Evolutionary conservation across 371 early-diverging fungal species (phyloP), one percentile per base, ranked within the genome.

Genomic region (Mortierella sp.): DNA sequence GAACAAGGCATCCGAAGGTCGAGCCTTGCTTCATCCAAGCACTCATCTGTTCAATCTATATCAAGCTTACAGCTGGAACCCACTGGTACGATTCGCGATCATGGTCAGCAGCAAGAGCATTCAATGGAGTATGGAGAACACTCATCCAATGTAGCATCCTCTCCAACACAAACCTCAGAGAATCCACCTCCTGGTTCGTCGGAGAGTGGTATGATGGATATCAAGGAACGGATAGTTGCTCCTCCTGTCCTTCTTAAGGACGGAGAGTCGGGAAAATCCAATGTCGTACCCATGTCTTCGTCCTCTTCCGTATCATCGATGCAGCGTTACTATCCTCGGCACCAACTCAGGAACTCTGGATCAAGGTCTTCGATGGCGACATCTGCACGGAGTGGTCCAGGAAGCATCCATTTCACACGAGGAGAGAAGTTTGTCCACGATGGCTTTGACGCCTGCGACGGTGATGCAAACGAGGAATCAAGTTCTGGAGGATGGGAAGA

Each of bases 401-500:
- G 52, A 4, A 74, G 72, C 54, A 50, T 57, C 1, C 60, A 74
- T n/a, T 77, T 54, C n/a, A 70, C 79, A 1, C 65, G 57, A 28
- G 84, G 81, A 34, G 81, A 84, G 26, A 60, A 71, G 28, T 76
- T 50, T 74, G 71, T 73, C 24, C 47, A 76, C 2, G 73, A 79
- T 54, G 78, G 79, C 14, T 52, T 80, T 47, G 63, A 73, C 16
- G 76, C 76, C 34, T 84, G 84, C 48, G 78, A 75, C 6, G 73
- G 71, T 31, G 65, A 52, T 21, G 76, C 73, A 9, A 70, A 70
- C 42, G 78, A 57, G 4, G 84, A 58, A 10, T 55, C 65, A 8
- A 9, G 42, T 44, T 3, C 65, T 14, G 72, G 55, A 19, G 63
- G 42, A 2, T 81, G 82, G 86, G 78, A 77, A 3, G 92, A 92